These are phyloP conservation scores for Scutellaria minor DNA, from an alignment of 257 asterid species.

Conservation along the genomic window DNA sequence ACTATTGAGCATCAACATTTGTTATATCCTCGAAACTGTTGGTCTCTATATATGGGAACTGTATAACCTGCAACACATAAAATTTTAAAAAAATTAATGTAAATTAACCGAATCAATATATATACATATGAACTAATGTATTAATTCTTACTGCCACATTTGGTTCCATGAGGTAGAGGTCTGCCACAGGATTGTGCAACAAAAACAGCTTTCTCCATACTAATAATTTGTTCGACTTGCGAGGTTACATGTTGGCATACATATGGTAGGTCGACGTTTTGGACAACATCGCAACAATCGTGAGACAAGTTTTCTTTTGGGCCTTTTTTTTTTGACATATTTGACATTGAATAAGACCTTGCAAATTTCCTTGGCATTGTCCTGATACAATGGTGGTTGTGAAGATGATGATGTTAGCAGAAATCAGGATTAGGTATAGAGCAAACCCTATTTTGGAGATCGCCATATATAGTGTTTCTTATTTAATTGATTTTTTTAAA, in stretches of 20 bases:
- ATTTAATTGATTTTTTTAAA: no score
- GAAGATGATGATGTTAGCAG: constrained; percentile 21
- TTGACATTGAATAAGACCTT: constrained; percentile 54
- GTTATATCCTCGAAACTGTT: not conserved
- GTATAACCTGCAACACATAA: constrained; percentile 48
- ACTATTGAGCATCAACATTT: not conserved
- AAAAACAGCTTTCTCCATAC: constrained; percentile 65
- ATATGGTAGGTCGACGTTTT: constrained; percentile 52
- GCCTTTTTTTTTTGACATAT: constrained; percentile 53
- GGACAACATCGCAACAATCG: constrained; percentile 55
- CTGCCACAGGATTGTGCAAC: constrained; percentile 58
- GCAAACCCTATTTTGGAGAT: constrained; percentile 22
- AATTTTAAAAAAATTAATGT: not conserved
- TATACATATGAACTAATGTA: constrained; percentile 48
- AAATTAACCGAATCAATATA: not conserved
- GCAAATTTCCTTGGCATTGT: constrained; percentile 65
- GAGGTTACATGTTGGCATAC: constrained; percentile 50
- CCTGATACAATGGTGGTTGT: constrained; percentile 41
- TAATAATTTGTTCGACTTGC: constrained; percentile 52
- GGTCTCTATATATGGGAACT: constrained; percentile 38
- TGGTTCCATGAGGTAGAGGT: constrained; percentile 56
- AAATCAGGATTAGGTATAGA: constrained; percentile 33
- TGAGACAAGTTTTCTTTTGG: constrained; percentile 50
- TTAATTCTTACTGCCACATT: not conserved
- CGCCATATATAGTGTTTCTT: constrained; percentile 23